Percentiles rank a stretch among this genome's conserved stretches.
These are phyloP conservation scores for Colletotrichum liaoningense DNA, from an alignment of 2,329 filamentous ascomycete species.

Conservation along the genomic window DNA sequence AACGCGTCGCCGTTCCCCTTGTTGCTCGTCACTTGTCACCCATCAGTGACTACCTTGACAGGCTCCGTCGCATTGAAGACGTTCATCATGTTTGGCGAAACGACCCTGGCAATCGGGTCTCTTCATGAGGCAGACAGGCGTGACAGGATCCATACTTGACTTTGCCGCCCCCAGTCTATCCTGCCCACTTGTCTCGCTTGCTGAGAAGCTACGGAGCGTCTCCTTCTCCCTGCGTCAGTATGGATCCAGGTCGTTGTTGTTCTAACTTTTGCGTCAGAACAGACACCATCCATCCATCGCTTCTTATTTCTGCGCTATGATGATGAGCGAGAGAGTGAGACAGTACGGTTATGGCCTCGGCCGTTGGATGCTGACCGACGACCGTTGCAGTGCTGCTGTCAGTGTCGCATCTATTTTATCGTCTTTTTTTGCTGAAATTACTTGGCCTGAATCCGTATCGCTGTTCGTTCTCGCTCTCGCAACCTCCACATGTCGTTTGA, in stretches of 20 bases:
- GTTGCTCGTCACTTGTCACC: background rate
- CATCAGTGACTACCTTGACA: background rate
- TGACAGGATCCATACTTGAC: constrained; percentile 6
- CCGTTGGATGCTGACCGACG: background rate
- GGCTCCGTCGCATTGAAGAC: constrained; percentile 17
- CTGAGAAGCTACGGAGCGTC: constrained; percentile 4
- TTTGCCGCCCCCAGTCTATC: constrained; percentile 13
- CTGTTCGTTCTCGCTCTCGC: constrained; percentile 24
- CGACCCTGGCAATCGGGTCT: constrained; percentile 19
- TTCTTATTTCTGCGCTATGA: constrained; percentile 7
- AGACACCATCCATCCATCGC: background rate
- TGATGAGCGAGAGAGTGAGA: constrained; percentile 12
- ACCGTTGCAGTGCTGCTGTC: constrained; percentile 20
- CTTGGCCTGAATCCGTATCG: background rate
- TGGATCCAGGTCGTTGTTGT: background rate
- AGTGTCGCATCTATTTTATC: constrained; percentile 15
- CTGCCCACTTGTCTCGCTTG: constrained; percentile 25
- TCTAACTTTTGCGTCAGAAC: background rate
- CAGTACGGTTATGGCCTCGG: background rate
- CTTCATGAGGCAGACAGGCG: constrained; percentile 20
- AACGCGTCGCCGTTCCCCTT: background rate
- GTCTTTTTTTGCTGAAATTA: background rate
- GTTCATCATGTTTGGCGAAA: constrained; percentile 21
- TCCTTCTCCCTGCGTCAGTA: constrained; percentile 30
- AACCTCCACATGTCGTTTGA: background rate